Evolutionary conservation across 75 land plant species (phyloP), one percentile per base, ranked within the genome.

Genomic region (Isoetes taiwanensis): DNA sequence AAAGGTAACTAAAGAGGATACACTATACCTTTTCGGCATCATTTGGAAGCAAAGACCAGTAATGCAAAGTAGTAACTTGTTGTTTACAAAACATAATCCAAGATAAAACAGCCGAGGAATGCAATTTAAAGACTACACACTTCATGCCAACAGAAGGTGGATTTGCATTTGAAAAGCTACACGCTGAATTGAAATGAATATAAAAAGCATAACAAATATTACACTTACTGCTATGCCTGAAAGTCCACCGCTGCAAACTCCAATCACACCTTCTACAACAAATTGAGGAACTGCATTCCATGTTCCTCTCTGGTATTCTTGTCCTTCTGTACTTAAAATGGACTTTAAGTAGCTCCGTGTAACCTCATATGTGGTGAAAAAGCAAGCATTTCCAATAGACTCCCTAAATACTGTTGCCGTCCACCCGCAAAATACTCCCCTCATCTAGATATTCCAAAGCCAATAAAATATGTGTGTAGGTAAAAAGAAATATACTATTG

Each of bases 181-280:
- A n/a, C n/a, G n/a, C n/a, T n/a, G n/a, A n/a, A n/a, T n/a, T n/a
- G n/a, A n/a, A n/a, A n/a, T n/a, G n/a, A n/a, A n/a, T n/a, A n/a
- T n/a, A n/a, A n/a, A n/a, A n/a, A n/a, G n/a, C n/a, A n/a, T n/a
- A n/a, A n/a, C n/a, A n/a, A n/a, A n/a, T 60, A 37, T 32, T n/a
- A 66, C 1, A 28, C 94, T 70, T 72, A 91, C 98, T 62, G 81
- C 80, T 31, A 81, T 74, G 29, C 98, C 98, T 73, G 75, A 74
- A 68, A 91, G 73, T 34, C 98, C 98, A 67, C 98, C 98, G 74
- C 74, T 84, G 11, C 77, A 0, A 41, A 87, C 72, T 41, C 96
- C 98, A 63, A 84, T 57, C 43, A 78, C 85, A 16, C 78, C 64
- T 58, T 91, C 98, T 58, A 66, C 34, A 19, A 61, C 30, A 27